Evolutionary conservation across 768 basidiomycete species (phyloP), one percentile per base, ranked within the genome.

Genomic region (Leccinum obscurum): DNA sequence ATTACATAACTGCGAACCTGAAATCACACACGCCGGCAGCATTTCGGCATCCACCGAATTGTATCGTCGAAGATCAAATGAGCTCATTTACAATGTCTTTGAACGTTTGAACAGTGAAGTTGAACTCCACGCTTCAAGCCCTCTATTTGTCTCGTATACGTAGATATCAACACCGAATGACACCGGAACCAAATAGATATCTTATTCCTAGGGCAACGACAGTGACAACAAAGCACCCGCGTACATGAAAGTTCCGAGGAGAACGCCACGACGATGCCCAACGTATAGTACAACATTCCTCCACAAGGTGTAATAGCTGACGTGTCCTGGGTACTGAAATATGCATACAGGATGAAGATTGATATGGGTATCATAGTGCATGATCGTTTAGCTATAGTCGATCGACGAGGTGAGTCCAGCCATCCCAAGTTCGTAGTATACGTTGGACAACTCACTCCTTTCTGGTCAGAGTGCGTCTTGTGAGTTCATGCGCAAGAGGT

Each of bases 401-500:
- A 46, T 24, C 22, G 48, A 52, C 32, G n/a, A 50, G 26, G 61
- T 72, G 44, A 72, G 66, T 54, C 48, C 13, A 9, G 34, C 6
- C 34, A 28, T 39, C 30, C 49, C 11, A 9, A 50, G 20, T 26
- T 10, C 32, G 37, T 30, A 8, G 41, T 35, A 11, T 10, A 10
- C 11, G 17, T 44, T 10, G 7, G 32, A 54, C n/a, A 68, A 68
- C 72, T 73, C 50, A 75, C 72, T 70, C 70, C 63, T 61, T 62
- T 44, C 70, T 22, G 66, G 69, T 63, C 73, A 75, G 72, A 77
- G 73, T 22, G 68, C 55, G 58, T 74, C 75, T 52, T 77, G 76
- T 62, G 71, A 66, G 52, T 82, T 81, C 69, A 78, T 76, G 64
- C 78, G 82, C 78, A 92, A 76, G 56, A 93, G 77, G 67, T 89